Percentiles rank a stretch among this genome's conserved stretches.
These are phyloP conservation scores for Auriscalpium vulgare DNA, from an alignment of 768 basidiomycete genomes.

Conservation along the genomic window DNA sequence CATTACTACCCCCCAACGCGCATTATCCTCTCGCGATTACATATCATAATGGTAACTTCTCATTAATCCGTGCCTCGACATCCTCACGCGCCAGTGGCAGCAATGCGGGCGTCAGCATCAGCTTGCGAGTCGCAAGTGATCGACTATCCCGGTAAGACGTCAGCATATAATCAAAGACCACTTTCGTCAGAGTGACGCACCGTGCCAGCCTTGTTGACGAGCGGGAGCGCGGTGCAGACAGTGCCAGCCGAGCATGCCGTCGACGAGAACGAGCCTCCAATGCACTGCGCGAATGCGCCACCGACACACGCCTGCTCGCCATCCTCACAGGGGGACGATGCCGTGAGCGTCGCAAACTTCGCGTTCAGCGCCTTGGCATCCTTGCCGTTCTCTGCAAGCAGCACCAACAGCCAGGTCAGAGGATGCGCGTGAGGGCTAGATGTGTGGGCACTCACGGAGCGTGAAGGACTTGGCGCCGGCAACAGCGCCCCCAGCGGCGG, in stretches of 20 bases:
- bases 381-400: slow-evolving; percentile 21
- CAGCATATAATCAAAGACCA: neutral
- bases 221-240: slow-evolving; percentile 18
- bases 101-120: slow-evolving; percentile 19
- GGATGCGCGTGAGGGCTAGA: neutral
- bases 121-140: slow-evolving; percentile 19
- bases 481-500: neutral
- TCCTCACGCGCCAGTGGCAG: slow-evolving; percentile 18
- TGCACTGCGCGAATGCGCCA: slow-evolving; percentile 19
- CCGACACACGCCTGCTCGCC: slow-evolving; percentile 17
- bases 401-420: slow-evolving; percentile 14
- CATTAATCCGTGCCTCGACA: slow-evolving; percentile 1
- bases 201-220: slow-evolving; percentile 18
- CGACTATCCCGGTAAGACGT: neutral
- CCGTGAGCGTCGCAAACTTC: slow-evolving; percentile 22
- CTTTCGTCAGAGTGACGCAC: neutral
- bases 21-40: too few relatives aligned
- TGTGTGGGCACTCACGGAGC: slow-evolving; percentile 1
- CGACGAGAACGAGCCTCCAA: slow-evolving; percentile 12
- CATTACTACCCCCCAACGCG: too few relatives aligned
- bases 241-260: slow-evolving; percentile 13
- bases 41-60: too few relatives aligned
- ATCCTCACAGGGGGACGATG: slow-evolving; percentile 16
- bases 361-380: slow-evolving; percentile 27
- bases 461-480: slow-evolving; percentile 8